Base-by-base conservation (phyloP, 129 eudicot genomes). In the Artemisia argyi region DNA sequence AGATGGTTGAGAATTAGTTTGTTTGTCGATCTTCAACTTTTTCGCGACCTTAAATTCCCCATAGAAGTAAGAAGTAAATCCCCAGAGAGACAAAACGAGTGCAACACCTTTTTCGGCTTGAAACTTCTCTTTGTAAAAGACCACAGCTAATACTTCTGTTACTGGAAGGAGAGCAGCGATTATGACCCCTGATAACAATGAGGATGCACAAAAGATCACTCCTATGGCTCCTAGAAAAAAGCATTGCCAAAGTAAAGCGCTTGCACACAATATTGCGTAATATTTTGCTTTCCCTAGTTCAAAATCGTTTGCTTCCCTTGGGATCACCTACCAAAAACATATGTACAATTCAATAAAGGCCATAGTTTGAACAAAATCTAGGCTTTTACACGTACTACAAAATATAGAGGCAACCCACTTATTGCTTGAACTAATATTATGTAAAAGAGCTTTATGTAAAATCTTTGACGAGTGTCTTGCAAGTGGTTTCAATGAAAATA, bases 201-300 rank as follows among this genome's bases (percentile, higher is more conserved):
- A 84, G 1, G 93, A 87, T 11, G 80, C 78, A 47, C 72, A 82
- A 63, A 76, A 78, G 15, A 87, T 79, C 50, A 84, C 89, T 22
- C 93, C 87, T 11, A 78, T 72, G 5, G 85, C 87, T 51, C 88
- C 92, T 56, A 82, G 44, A 80, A 76, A 84, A 69, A 82, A 84
- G 32, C 77, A 82, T 68, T 87, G 89, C 87, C 89, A 82, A 11
- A 82, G 42, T 24, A 87, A 47, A 11, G 87, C 85, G 28, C 76
- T 79, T 5, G 47, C 68, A 12, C 80, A 63, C 26, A 82, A 30
- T 30, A 84, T 78, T 12, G 78, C 11, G 16, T 78, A 76, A 63
- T 81, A 87, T 50, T 42, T 84, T 0, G 79, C 52, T 49, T 79
- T 56, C 10, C 89, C 89, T 3, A 84, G 73, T 12, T 57, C 66